Conservation (phyloP, 2,329 filamentous ascomycete species). For the Purpureocillium takamizusanense region DNA sequence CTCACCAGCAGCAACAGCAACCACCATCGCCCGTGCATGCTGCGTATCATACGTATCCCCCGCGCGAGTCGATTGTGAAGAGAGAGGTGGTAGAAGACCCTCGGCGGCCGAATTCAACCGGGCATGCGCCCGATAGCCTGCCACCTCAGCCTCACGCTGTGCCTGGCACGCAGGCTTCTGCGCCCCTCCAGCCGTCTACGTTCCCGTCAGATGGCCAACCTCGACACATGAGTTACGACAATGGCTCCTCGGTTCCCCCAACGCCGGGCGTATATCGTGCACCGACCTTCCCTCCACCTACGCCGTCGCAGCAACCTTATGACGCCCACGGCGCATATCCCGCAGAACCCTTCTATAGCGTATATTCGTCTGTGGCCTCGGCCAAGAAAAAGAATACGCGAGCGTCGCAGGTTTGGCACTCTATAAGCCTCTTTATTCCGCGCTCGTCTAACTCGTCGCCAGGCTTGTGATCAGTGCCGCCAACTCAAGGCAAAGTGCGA, state of each 20-base stretch:
- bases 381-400: constrained; percentile 55
- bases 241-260: constrained; percentile 33
- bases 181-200: constrained; percentile 18
- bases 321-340: constrained; percentile 22
- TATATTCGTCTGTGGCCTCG: constrained; percentile 33
- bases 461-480: constrained; percentile 89
- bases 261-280: constrained; percentile 34
- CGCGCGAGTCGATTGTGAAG: constrained; percentile 46
- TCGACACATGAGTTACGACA: constrained; percentile 46
- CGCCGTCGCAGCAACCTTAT: constrained; percentile 30
- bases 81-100: constrained; percentile 44
- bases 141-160: constrained; percentile 21
- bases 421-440: neutral
- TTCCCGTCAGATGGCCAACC: constrained; percentile 36
- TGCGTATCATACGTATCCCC: constrained; percentile 33
- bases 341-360: constrained; percentile 26
- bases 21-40: constrained; percentile 35
- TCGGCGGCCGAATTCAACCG: constrained; percentile 44
- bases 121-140: constrained; percentile 27
- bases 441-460: constrained; percentile 6
- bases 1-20: constrained; percentile 11
- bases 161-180: constrained; percentile 19
- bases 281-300: constrained; percentile 30
- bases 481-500: constrained; percentile 87
- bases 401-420: constrained; percentile 45